A percentile compares a stretch with the other conserved stretches of the same genome.
Conservation (phyloP, 106 monocot species). For the Acorus gramineus region DNA sequence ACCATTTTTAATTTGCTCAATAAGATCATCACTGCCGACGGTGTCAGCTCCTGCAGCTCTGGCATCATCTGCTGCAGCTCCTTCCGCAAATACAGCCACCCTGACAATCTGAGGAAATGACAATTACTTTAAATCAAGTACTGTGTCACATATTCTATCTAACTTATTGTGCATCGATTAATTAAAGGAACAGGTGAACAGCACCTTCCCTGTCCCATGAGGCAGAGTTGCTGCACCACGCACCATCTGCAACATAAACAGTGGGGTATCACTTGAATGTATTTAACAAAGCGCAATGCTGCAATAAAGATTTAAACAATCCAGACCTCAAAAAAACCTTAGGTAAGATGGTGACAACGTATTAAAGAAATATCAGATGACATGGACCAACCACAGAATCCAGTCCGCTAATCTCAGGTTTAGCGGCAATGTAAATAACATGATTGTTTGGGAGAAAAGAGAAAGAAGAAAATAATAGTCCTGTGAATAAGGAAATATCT, state of each 20-base stretch:
- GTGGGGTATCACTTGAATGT: neutral
- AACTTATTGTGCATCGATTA: too few species aligned
- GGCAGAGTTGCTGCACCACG: neutral
- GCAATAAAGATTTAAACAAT: neutral
- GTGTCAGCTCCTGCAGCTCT: conserved; percentile 85
- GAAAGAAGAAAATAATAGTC: too few species aligned
- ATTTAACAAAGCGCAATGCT: neutral
- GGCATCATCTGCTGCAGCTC: conserved; percentile 84
- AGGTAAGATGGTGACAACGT: too few species aligned
- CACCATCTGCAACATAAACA: neutral
- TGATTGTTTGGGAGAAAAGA: too few species aligned
- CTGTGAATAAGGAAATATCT: too few species aligned
- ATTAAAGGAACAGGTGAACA: neutral
- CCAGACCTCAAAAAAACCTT: too few species aligned
- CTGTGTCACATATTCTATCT: too few species aligned
- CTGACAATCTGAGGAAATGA: conserved; percentile 51
- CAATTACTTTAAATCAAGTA: conserved; percentile 1
- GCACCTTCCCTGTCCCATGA: neutral
- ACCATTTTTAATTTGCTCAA: conserved; percentile 88
- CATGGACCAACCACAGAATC: too few species aligned
- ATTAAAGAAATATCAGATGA: too few species aligned
- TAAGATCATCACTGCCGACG: conserved; percentile 86
- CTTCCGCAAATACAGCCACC: conserved; percentile 97
- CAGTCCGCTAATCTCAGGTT: too few species aligned
- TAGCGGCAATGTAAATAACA: too few species aligned